phyloP scores from a whole-genome alignment of 495 filamentous ascomycete species.

The Rhypophila decipiens region DNA sequence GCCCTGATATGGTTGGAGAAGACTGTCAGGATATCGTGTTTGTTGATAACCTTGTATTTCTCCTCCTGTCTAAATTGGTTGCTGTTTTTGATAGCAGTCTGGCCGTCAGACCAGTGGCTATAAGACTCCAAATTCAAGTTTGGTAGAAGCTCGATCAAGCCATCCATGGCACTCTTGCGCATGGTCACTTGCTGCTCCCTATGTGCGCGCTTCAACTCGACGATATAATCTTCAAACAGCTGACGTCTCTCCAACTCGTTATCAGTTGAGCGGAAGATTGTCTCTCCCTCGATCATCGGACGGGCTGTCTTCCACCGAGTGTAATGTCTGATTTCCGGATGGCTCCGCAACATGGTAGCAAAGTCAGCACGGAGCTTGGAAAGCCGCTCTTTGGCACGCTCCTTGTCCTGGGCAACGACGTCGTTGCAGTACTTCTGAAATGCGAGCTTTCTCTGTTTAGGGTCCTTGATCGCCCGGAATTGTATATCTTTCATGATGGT shows the following conservation, averaged over 20 bases:
- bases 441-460: constrained; percentile 81
- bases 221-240: constrained; percentile 90
- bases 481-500: constrained; percentile 89
- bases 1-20: constrained; percentile 95
- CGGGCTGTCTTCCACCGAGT: constrained; percentile 96
- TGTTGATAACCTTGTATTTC: constrained; percentile 82
- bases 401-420: constrained; percentile 87
- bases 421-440: constrained; percentile 96
- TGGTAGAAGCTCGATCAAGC: constrained; percentile 74
- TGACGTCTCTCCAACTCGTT: constrained; percentile 84
- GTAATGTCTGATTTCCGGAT: constrained; percentile 96
- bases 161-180: constrained; percentile 79
- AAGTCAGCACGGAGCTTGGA: constrained; percentile 92
- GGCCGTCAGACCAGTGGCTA: constrained; percentile 89
- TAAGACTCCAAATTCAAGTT: constrained; percentile 83
- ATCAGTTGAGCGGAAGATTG: constrained; percentile 85
- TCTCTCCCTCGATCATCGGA: constrained; percentile 91
- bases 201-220: constrained; percentile 72
- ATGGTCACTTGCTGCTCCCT: constrained; percentile 63
- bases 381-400: constrained; percentile 88
- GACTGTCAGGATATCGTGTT: constrained; percentile 83
- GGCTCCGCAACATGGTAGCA: constrained; percentile 89
- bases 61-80: constrained; percentile 75
- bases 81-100: constrained; percentile 71
- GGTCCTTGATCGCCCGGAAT: constrained; percentile 89